Evolutionary conservation across 2,329 filamentous ascomycete species (phyloP), one percentile per base, ranked within the genome.

Genomic region (Colletotrichum orbiculare): DNA sequence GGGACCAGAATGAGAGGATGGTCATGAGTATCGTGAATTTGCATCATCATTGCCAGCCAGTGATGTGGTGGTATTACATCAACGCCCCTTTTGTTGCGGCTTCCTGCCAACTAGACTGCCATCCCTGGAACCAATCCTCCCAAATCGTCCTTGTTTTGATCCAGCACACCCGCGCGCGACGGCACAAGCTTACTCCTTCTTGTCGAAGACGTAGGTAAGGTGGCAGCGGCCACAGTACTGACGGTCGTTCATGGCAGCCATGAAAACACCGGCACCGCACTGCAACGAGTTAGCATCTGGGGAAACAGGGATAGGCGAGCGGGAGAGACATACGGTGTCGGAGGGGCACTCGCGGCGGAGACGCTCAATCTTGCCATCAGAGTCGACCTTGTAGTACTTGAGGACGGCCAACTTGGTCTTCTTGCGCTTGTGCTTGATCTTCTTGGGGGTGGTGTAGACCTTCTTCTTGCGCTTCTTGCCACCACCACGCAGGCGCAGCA

Each of bases 381-480:
- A 93, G 84, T 98, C 96, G 77, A 99, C 96, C 93, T 99, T 99
- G 93, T 99, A 99, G 93, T 99, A 99, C 91, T 99, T 99, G 84
- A 99, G 94, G 76, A 99, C 95, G 78, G 96, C 96, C 83, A 99
- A 87, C 92, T 99, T 99, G 90, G 92, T 97, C 95, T 99, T 99
- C 94, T 98, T 99, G 88, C 94, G 92, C 94, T 99, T 99, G 91
- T 99, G 96, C 96, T 99, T 99, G 92, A 99, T 99, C 94, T 99
- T 99, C 94, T 99, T 99, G 83, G 96, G 96, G 79, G 96, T 99
- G 82, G 93, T 98, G 92, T 99, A 99, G 76, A 99, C 96, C 94
- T 99, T 99, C 94, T 97, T 97, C 93, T 99, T 99, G 85, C 96
- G 91, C 93, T 98, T 97, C 94, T 99, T 99, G 47, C 46, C 63